A percentile compares a stretch with the other conserved stretches of the same genome.
These are phyloP conservation scores for Apiotrichum montevideense DNA, from an alignment of 1,284 basidiomycete species.

Conservation along the genomic window DNA sequence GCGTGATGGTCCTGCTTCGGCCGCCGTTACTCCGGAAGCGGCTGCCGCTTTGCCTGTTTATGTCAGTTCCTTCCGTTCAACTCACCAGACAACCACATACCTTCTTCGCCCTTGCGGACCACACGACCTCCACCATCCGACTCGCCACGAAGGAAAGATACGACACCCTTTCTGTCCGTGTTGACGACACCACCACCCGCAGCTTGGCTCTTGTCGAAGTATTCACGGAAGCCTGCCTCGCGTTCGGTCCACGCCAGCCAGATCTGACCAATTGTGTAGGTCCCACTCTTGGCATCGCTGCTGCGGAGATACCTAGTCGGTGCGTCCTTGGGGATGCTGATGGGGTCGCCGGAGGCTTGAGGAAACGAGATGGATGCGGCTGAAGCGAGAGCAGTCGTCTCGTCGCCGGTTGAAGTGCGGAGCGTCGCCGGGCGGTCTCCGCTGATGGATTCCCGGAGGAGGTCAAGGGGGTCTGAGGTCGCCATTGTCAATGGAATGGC, in stretches of 20 bases:
- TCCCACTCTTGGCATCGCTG: constrained; percentile 55
- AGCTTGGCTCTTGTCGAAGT: constrained; percentile 75
- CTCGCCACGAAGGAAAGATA: constrained; percentile 71
- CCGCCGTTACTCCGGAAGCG: constrained; percentile 22
- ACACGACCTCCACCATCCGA: constrained; percentile 53
- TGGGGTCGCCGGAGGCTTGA: constrained; percentile 32
- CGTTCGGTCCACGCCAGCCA: constrained; percentile 71
- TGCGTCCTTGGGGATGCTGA: constrained; percentile 60
- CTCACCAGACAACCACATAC: constrained; percentile 51
- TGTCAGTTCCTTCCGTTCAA: constrained; percentile 43
- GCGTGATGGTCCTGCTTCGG: constrained; percentile 46
- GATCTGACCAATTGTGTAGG: constrained; percentile 68
- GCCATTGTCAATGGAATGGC: background rate
- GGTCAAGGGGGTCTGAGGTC: constrained; percentile 32
- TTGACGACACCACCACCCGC: constrained; percentile 71
- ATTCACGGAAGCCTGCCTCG: constrained; percentile 69
- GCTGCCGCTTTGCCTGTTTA: background rate
- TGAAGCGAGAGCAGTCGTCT: constrained; percentile 51
- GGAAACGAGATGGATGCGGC: constrained; percentile 65
- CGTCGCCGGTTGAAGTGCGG: constrained; percentile 49
- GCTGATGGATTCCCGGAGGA: constrained; percentile 32
- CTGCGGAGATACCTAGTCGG: constrained; percentile 59
- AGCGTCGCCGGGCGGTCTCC: constrained; percentile 23
- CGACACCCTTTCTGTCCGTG: constrained; percentile 72
- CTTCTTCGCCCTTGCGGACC: constrained; percentile 54